phyloP scores from a whole-genome alignment of 306 rosid species.

The Pterocarpus macrocarpus region DNA sequence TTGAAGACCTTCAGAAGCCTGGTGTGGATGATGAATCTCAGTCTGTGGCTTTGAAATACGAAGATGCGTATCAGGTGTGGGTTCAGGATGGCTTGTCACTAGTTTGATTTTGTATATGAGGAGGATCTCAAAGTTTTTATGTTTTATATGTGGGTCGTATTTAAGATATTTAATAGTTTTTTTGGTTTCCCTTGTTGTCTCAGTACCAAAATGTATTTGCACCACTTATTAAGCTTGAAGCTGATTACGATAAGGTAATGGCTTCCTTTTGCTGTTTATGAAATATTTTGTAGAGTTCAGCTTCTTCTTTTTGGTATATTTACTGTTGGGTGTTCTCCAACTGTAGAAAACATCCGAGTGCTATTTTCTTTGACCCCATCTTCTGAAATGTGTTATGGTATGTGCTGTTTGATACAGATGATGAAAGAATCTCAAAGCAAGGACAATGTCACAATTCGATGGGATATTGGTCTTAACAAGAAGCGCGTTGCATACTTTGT shows the following conservation, averaged over 20 bases:
- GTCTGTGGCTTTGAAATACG: slow-evolving; percentile 90
- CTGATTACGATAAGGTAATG: slow-evolving; percentile 95
- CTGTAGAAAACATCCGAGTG: background rate
- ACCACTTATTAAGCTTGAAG: slow-evolving; percentile 99
- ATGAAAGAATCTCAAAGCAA: slow-evolving; percentile 99
- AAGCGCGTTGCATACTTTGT: slow-evolving; percentile 97
- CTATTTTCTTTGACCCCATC: background rate
- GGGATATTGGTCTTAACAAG: slow-evolving; percentile 99
- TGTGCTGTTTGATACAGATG: slow-evolving; percentile 68
- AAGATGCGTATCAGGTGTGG: slow-evolving; percentile 98
- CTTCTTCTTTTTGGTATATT: background rate
- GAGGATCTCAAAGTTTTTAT: slow-evolving; percentile 25
- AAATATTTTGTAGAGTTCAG: background rate
- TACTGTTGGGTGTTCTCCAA: background rate
- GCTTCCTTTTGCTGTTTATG: background rate
- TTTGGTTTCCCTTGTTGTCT: slow-evolving; percentile 44
- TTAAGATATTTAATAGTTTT: slow-evolving; percentile 8
- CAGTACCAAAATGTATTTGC: slow-evolving; percentile 99
- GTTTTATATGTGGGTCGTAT: slow-evolving; percentile 34
- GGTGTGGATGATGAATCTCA: slow-evolving; percentile 99
- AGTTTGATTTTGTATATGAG: slow-evolving; percentile 19
- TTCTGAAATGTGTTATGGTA: slow-evolving; percentile 14
- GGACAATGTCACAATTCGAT: slow-evolving; percentile 91
- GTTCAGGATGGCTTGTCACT: slow-evolving; percentile 30
- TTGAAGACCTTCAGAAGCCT: slow-evolving; percentile 98